Conservation (phyloP, 306 rosid genomes). For the Rosa lucieae region DNA sequence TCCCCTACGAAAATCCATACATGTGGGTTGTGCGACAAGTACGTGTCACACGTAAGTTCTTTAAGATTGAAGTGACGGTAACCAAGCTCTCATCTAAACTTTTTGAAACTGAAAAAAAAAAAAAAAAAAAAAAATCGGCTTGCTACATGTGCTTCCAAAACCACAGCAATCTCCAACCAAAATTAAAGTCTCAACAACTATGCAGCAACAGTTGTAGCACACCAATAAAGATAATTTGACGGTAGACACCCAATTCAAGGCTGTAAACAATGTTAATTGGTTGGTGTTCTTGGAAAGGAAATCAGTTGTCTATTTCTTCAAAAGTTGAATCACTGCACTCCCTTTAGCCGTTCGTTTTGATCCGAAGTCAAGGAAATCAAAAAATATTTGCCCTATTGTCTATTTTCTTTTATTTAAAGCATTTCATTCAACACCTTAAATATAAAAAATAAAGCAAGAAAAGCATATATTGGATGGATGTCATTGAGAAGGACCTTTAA, state of each 20-base stretch:
- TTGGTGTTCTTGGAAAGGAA: neutral
- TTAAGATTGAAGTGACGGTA: too few species aligned
- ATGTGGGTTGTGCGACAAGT: too few species aligned
- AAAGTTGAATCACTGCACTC: neutral
- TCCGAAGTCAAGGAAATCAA: neutral
- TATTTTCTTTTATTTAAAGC: neutral
- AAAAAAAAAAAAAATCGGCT: neutral
- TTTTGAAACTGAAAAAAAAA: neutral
- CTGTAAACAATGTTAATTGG: neutral
- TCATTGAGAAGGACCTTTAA: neutral
- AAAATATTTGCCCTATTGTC: neutral
- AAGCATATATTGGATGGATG: neutral
- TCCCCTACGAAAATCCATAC: too few species aligned
- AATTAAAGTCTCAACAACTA: neutral
- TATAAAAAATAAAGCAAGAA: neutral
- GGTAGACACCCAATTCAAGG: neutral
- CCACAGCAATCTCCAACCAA: neutral
- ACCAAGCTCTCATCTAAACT: too few species aligned
- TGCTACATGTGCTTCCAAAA: neutral
- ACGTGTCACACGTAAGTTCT: too few species aligned
- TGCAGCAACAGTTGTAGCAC: constrained; percentile 6
- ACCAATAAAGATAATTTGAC: neutral
- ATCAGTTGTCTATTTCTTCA: neutral
- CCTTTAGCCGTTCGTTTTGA: neutral
- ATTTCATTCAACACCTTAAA: neutral